Conservation (phyloP, 768 basidiomycete species). For the Phlebiopsis gigantea region DNA sequence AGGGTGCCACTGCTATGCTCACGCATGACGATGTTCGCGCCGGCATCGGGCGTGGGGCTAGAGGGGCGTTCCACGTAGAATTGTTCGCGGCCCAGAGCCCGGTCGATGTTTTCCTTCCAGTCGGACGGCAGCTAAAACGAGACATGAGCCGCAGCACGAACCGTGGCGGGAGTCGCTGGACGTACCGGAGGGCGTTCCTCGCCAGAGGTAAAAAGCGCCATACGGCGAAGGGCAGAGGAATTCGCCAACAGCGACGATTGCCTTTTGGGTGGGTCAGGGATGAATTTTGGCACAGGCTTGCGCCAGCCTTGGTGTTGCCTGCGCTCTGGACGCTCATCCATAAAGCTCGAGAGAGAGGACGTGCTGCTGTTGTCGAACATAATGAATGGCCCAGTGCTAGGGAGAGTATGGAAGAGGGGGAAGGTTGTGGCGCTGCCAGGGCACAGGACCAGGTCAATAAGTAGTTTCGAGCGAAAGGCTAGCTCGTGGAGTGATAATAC, state of each 20-base stretch:
- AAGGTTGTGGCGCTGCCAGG: background rate
- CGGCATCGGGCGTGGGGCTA: slow-evolving; percentile 9
- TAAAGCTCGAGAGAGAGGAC: slow-evolving; percentile 3
- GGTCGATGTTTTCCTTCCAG: slow-evolving; percentile 21
- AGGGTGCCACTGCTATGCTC: background rate
- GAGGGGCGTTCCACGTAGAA: slow-evolving; percentile 8
- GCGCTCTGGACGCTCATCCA: slow-evolving; percentile 5
- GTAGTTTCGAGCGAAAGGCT: background rate
- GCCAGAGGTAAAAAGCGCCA: background rate
- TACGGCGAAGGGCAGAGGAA: background rate
- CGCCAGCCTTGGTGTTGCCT: slow-evolving; percentile 50
- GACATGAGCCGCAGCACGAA: background rate
- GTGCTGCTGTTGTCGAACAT: slow-evolving; percentile 10
- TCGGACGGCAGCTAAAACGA: slow-evolving; percentile 22
- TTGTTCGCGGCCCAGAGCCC: slow-evolving; percentile 2
- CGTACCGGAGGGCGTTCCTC: slow-evolving; percentile 21
- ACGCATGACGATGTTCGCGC: background rate
- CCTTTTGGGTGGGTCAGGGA: slow-evolving; percentile 55
- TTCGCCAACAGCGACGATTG: slow-evolving; percentile 11
- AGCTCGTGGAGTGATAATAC: slow-evolving; percentile 1
- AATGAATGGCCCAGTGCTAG: background rate
- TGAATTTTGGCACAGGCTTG: slow-evolving; percentile 64
- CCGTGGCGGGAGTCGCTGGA: background rate
- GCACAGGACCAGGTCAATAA: background rate
- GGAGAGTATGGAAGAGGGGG: background rate